Base-by-base conservation (phyloP, 441 rosid genomes). In the Eruca vesicaria region DNA sequence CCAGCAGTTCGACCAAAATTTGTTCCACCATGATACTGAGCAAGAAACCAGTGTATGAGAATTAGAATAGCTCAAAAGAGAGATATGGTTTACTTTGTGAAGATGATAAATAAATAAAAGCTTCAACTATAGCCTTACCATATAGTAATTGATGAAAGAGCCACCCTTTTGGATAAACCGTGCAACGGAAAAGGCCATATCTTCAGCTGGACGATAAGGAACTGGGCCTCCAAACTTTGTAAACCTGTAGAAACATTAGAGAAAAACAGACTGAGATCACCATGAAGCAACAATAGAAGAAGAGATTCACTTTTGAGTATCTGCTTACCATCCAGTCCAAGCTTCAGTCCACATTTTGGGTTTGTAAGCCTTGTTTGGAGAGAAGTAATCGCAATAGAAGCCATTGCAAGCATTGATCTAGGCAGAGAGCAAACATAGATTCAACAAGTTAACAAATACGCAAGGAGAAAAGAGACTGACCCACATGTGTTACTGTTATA, bases 331-430 rank as follows among this genome's bases (percentile, higher is more conserved):
- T 79, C 97, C 98, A 36, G 97, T 93, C 99, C 99, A 95, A 61
- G 97, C 97, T 81, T 95, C 98, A 0, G 99, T 95, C 99, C 99
- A 95, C 90, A 95, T 90, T 84, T 90, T 93, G 15, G 99, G 99
- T 74, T 95, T 95, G 83, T 91, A 89, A 15, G 82, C 84, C 82
- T 91, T 91, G 90, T 93, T 95, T 4, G 99, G 97, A 38, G 94
- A 84, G 84, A 93, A 95, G 80, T 95, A 90, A 43, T 95, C 97
- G 8, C 99, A 93, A 79, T 93, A 95, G 84, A 93, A 95, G 55
- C 99, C 99, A 77, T 95, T 95, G 88, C 99, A 95, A 74, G 97
- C 76, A 61, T 95, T 93, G 65, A 95, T 93, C 99, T 95, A 60
- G 59, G 14, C 41, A 78, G 14, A 67, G 32, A 72, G 36, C 15